These are phyloP conservation scores for Melastoma candidum DNA, from an alignment of 441 rosid genomes.

Conservation along the genomic window DNA sequence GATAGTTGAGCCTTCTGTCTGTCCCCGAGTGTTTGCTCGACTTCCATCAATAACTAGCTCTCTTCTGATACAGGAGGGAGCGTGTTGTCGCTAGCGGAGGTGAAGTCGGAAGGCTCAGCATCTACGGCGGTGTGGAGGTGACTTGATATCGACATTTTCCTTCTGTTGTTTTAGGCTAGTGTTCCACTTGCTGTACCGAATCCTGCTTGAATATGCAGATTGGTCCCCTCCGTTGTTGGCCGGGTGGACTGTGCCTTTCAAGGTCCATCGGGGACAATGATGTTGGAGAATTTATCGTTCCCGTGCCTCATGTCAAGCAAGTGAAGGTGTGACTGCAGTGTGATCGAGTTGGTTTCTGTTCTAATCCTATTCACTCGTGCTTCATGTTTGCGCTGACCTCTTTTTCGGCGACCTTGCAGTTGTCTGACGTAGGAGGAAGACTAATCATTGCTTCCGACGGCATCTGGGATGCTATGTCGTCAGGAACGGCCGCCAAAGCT, in stretches of 20 bases:
- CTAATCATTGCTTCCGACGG: slow-evolving; percentile 92
- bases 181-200: neutral
- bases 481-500: slow-evolving; percentile 62
- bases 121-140: slow-evolving; percentile 76
- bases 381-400: too few relatives aligned
- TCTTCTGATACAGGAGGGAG: slow-evolving; percentile 48
- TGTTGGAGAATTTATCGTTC: slow-evolving; percentile 89
- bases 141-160: neutral
- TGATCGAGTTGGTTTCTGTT: too few relatives aligned
- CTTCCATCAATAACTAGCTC: neutral
- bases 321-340: slow-evolving; percentile 42
- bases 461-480: slow-evolving; percentile 79
- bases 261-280: slow-evolving; percentile 95
- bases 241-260: slow-evolving; percentile 92
- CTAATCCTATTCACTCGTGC: too few relatives aligned
- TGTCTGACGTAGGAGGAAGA: slow-evolving; percentile 75
- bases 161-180: neutral
- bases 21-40: slow-evolving; percentile 2
- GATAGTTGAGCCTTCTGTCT: slow-evolving; percentile 9
- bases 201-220: slow-evolving; percentile 25
- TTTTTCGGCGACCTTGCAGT: slow-evolving; percentile 21
- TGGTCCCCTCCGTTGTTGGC: slow-evolving; percentile 93
- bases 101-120: slow-evolving; percentile 84
- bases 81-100: slow-evolving; percentile 91
- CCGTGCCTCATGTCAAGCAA: slow-evolving; percentile 86